Base-by-base conservation (phyloP, 345 rosid species). In the Citropsis articulata region DNA sequence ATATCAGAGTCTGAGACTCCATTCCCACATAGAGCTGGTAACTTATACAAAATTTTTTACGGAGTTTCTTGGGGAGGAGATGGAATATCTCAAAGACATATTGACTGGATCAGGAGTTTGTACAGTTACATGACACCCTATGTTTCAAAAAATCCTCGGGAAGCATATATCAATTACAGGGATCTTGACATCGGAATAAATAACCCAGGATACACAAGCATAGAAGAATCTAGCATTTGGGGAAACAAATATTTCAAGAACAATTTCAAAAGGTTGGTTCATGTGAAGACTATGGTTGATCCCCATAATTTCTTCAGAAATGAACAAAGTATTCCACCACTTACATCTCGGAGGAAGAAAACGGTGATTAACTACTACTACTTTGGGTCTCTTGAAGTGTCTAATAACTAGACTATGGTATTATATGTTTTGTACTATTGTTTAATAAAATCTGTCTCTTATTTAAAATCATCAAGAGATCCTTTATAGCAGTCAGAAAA, bases 251-350 rank as follows among this genome's bases (percentile, higher is more conserved):
- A 93, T 77, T 90, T 87, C 67, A 85, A 85, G 75, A 77, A 61
- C 10, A 92, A 92, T 21, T 89, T 92, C 81, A 61, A 83, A 60
- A 88, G 88, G 73, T 78, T 92, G 83, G 88, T 88, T 66, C 72
- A 27, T 40, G 76, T 88, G 75, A 91, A 92, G 81, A 61, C 92
- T 2, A 79, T 30, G 56, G 83, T 92, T 62, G 97, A 90, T 75
- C 96, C 90, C 5, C 77, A 42, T 0, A 87, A 91, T 63, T 86
- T 91, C 75, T 91, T 91, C 55, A 79, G 90, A 33, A 83, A 89
- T 64, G 97, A 91, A 31, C 97, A 92, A 81, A 91, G 93, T 36
- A 81, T 92, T n/a, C 97, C 95, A 2, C 83, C 85, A 7, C 75
- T 82, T 28, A 81, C 80, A 7, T 38, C 30, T 28, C 19, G 42